Percentiles rank a stretch among this genome's conserved stretches.
These are phyloP conservation scores for Phytomonas sp. DNA, from an alignment of 208 protist genomes.

Conservation along the genomic window DNA sequence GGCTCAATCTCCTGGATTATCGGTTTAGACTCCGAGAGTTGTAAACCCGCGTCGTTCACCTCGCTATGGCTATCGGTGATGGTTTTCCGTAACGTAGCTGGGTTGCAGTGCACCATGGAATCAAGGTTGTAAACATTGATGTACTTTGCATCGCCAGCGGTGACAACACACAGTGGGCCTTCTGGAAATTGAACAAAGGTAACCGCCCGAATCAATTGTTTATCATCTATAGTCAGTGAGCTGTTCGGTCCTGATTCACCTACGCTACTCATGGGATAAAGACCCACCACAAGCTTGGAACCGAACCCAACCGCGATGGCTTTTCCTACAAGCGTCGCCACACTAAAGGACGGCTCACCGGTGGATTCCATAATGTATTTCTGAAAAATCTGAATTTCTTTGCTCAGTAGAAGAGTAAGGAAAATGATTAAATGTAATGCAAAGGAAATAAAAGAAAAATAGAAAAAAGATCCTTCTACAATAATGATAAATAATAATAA, in stretches of 20 bases:
- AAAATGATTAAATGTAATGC: not conserved
- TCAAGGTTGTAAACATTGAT: conserved; percentile 72
- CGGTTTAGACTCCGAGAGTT: not conserved
- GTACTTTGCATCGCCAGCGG: conserved; percentile 63
- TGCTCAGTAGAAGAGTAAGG: not conserved
- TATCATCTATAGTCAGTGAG: conserved; percentile 55
- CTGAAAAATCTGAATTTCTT: not conserved
- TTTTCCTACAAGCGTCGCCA: conserved; percentile 32
- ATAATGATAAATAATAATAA: not conserved
- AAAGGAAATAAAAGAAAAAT: not conserved
- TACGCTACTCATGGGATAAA: conserved; percentile 24
- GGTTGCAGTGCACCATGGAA: conserved; percentile 29
- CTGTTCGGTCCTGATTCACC: conserved; percentile 23
- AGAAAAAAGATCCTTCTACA: not conserved
- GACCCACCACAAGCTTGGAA: conserved; percentile 43
- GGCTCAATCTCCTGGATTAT: conserved; percentile 19
- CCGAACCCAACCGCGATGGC: conserved; percentile 47
- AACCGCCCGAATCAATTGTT: conserved; percentile 59
- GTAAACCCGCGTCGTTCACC: not conserved
- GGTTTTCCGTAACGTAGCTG: conserved; percentile 15
- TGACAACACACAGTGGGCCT: conserved; percentile 59
- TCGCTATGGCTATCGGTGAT: conserved; percentile 14
- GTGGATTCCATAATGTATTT: conserved; percentile 3
- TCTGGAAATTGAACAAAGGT: conserved; percentile 50
- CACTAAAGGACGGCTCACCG: conserved; percentile 33